phyloP scores from a whole-genome alignment of 2,329 filamentous ascomycete genomes.

The Apiospora rasikravindrae region DNA sequence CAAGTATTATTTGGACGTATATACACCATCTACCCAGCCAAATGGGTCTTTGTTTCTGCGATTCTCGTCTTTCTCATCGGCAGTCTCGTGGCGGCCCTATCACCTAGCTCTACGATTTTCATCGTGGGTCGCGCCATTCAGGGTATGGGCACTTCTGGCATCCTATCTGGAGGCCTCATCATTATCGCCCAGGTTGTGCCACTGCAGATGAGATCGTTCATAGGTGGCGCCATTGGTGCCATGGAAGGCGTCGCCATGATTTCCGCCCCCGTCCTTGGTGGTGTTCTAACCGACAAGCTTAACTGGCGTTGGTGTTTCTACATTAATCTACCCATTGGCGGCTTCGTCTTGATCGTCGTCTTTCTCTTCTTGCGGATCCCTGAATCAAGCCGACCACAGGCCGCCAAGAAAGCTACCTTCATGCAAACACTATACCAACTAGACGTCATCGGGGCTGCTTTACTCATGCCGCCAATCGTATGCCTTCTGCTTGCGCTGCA shows the following conservation, averaged over 20 bases:
- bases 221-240: slow-evolving; percentile 38
- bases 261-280: slow-evolving; percentile 39
- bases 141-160: slow-evolving; percentile 42
- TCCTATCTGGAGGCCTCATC: slow-evolving; percentile 38
- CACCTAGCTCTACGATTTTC: slow-evolving; percentile 40
- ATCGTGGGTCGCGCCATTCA: slow-evolving; percentile 44
- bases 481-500: slow-evolving; percentile 54
- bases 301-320: slow-evolving; percentile 33
- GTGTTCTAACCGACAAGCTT: slow-evolving; percentile 35
- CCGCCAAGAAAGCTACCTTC: slow-evolving; percentile 25
- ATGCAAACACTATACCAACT: slow-evolving; percentile 30
- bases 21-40: slow-evolving; percentile 42
- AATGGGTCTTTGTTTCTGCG: slow-evolving; percentile 34
- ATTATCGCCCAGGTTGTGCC: slow-evolving; percentile 36
- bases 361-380: slow-evolving; percentile 30
- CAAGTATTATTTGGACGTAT: slow-evolving; percentile 44
- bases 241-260: slow-evolving; percentile 38
- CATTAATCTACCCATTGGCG: slow-evolving; percentile 31
- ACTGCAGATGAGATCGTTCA: slow-evolving; percentile 35
- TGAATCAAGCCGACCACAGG: slow-evolving; percentile 26
- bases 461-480: slow-evolving; percentile 43
- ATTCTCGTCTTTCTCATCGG: slow-evolving; percentile 42
- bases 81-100: slow-evolving; percentile 41
- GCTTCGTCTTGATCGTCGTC: slow-evolving; percentile 35
- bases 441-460: slow-evolving; percentile 35